Conservation (phyloP, 1,284 basidiomycete genomes). For the Tilletia setariae region DNA sequence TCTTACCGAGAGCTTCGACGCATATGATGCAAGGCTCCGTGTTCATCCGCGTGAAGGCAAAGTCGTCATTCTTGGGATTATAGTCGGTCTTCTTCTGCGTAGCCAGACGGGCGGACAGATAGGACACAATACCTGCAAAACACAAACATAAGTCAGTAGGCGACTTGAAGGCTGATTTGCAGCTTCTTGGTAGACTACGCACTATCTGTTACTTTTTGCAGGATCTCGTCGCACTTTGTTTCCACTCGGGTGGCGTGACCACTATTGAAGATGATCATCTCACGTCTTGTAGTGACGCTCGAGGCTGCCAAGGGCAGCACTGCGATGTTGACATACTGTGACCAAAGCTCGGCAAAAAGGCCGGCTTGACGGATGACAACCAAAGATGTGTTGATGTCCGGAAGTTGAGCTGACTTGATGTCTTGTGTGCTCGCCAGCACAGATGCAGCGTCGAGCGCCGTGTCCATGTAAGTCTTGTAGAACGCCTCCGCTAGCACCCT, state of each 20-base stretch:
- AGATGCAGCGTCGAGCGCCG: constrained; percentile 79
- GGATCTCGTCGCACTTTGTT: constrained; percentile 74
- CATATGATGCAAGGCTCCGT: constrained; percentile 90
- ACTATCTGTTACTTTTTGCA: constrained; percentile 83
- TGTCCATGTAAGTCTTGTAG: constrained; percentile 80
- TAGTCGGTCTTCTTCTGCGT: constrained; percentile 97
- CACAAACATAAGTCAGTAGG: not conserved
- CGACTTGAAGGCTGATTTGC: not conserved
- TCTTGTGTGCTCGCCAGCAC: constrained; percentile 71
- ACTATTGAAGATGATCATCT: constrained; percentile 91
- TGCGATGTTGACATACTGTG: constrained; percentile 89
- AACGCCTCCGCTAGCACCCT: constrained; percentile 85
- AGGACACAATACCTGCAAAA: constrained; percentile 49
- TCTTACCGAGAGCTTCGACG: constrained; percentile 77
- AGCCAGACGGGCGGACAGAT: constrained; percentile 65
- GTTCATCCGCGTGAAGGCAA: constrained; percentile 88
- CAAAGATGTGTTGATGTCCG: constrained; percentile 61
- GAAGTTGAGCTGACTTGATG: constrained; percentile 61
- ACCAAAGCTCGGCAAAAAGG: constrained; percentile 91
- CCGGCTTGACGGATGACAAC: constrained; percentile 72
- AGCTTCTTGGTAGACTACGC: constrained; percentile 44
- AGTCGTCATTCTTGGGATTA: constrained; percentile 78
- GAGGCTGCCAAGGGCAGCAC: constrained; percentile 81
- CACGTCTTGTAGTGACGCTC: constrained; percentile 80
- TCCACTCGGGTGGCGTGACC: constrained; percentile 84